phyloP scores from a whole-genome alignment of 2,329 filamentous ascomycete species.

The Sporothrix curviconia region DNA sequence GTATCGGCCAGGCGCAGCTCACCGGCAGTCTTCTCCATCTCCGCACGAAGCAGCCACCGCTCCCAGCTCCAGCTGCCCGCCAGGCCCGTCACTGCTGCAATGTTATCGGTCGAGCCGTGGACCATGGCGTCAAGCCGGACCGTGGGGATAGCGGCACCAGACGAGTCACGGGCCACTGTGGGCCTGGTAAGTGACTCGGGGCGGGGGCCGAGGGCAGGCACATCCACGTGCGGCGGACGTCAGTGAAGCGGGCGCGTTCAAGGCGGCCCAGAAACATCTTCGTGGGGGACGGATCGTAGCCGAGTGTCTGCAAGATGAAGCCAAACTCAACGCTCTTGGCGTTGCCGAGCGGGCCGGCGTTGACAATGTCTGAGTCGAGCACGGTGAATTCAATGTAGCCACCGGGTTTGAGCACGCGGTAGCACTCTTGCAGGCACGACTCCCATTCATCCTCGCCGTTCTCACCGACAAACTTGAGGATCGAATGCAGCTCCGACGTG shows the following conservation, averaged over 20 bases:
- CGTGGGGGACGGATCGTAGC: slow-evolving; percentile 81
- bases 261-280: slow-evolving; percentile 74
- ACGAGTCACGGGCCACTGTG: slow-evolving; percentile 26
- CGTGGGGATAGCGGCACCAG: slow-evolving; percentile 37
- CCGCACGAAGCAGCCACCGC: slow-evolving; percentile 85
- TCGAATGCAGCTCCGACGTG: slow-evolving; percentile 75
- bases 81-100: slow-evolving; percentile 70
- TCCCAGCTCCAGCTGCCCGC: slow-evolving; percentile 91
- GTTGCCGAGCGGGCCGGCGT: slow-evolving; percentile 69
- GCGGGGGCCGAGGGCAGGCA: slow-evolving; percentile 68
- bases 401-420: slow-evolving; percentile 85
- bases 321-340: slow-evolving; percentile 88
- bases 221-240: slow-evolving; percentile 79
- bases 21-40: slow-evolving; percentile 71
- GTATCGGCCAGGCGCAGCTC: slow-evolving; percentile 52
- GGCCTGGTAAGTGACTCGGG: slow-evolving; percentile 34
- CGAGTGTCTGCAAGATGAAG: slow-evolving; percentile 79
- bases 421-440: slow-evolving; percentile 74
- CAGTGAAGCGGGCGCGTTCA: slow-evolving; percentile 66
- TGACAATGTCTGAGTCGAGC: slow-evolving; percentile 84
- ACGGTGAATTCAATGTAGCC: slow-evolving; percentile 88
- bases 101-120: slow-evolving; percentile 62
- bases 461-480: slow-evolving; percentile 67
- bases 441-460: slow-evolving; percentile 80
- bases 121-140: slow-evolving; percentile 57